Conservation (phyloP, 2,329 filamentous ascomycete genomes). For the Aureobasidium subglaciale region DNA sequence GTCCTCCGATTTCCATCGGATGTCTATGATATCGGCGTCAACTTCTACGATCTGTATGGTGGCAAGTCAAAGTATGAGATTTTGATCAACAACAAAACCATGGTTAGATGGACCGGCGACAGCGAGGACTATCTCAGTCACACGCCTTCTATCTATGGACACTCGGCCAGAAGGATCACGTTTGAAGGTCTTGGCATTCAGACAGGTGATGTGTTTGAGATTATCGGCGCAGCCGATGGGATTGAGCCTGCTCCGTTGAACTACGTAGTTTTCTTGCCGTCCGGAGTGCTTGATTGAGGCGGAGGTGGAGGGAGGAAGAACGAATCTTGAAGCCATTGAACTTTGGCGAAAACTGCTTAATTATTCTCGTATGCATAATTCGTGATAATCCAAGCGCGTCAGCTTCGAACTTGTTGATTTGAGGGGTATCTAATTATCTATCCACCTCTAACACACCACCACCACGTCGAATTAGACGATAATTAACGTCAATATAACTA, state of each 20-base stretch:
- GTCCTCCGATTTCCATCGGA: slow-evolving; percentile 45
- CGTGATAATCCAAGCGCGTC: no score
- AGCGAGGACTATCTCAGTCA: slow-evolving; percentile 58
- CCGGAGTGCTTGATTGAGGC: slow-evolving; percentile 50
- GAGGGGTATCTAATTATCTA: no score
- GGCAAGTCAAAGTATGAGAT: slow-evolving; percentile 52
- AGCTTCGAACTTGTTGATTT: no score
- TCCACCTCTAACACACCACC: no score
- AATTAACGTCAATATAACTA: no score
- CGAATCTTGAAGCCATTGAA: no score
- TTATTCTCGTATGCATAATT: no score
- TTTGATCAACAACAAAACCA: slow-evolving; percentile 43
- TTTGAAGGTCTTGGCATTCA: slow-evolving; percentile 46
- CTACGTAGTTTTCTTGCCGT: slow-evolving; percentile 57
- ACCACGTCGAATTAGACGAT: no score
- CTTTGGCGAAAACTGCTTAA: no score
- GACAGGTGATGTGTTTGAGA: slow-evolving; percentile 47
- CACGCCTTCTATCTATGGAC: slow-evolving; percentile 51
- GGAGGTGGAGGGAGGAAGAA: no score
- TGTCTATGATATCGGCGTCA: slow-evolving; percentile 56
- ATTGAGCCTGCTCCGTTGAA: slow-evolving; percentile 59
- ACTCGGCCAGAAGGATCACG: slow-evolving; percentile 57
- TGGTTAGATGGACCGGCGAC: slow-evolving; percentile 48
- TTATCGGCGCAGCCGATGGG: slow-evolving; percentile 53
- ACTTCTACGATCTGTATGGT: slow-evolving; percentile 58